Base-by-base conservation (phyloP, 2,329 filamentous ascomycete genomes). In the Colletotrichum incanum region DNA sequence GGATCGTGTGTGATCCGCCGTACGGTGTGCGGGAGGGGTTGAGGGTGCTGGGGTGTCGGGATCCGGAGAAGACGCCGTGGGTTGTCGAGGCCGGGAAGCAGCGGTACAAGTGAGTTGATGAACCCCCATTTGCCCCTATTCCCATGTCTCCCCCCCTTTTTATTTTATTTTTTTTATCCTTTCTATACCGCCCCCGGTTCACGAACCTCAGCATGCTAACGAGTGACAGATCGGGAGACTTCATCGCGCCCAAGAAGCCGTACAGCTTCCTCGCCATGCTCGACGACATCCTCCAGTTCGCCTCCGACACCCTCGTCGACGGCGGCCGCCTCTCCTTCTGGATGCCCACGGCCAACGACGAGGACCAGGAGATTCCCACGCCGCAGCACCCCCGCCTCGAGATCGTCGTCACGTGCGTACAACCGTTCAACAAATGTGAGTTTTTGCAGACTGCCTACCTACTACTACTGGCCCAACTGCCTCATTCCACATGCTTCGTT, bases 21-120 rank as follows among this genome's bases (percentile, higher is more conserved):
- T 99, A 99, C 79, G 96, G 96, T 2, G 95, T 99, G 7, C 89
- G 96, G 59, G 96, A 99, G 82, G 96, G 96, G 0, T 82, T 98
- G 72, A 93, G 93, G 77, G 96, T 99, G 2, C 86, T 99, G 0
- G 96, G 96, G 0, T 88, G 90, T 65, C 90, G 92, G 74, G 92
- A 96, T 76, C 88, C 89, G 0, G 87, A 87, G 65, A 91, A 89
- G 77, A 85, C 83, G 5, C 84, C 87, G 1, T 88, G 87, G 77
- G 85, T 93, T 1, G 85, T 94, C 39, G 89, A 93, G 69, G 90
- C 94, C 78, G 94, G 94, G 0, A 89, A 90, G 68, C 86, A 89
- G 73, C 90, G 91, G 76, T 92, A 94, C 83, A 88, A 89, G 90
- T 93, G 84, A 78, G 90, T 83, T 9, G 23, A 23, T 5, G 12